Evolutionary conservation across 2,329 filamentous ascomycete species (phyloP).

Genomic region (Hymenoscyphus occultus): DNA sequence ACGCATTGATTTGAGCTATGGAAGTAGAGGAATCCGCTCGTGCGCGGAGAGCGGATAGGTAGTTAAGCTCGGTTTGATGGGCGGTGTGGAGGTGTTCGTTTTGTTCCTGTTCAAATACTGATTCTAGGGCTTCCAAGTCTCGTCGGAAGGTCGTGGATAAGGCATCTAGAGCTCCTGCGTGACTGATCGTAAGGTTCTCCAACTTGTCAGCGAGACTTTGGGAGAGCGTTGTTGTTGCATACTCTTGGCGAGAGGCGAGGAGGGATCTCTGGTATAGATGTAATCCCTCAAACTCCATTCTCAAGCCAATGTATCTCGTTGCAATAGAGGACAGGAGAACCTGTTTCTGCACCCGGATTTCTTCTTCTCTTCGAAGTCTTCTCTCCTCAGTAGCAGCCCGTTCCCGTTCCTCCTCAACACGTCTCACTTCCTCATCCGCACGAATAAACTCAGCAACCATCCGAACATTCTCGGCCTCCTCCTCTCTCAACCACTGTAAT

Average conservation of each 20-base stretch:
- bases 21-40: conserved; percentile 19
- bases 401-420: conserved; percentile 44
- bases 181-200: conserved; percentile 17
- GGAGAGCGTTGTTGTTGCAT: conserved; percentile 37
- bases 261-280: conserved; percentile 43
- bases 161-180: conserved; percentile 34
- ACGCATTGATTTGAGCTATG: conserved; percentile 41
- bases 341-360: conserved; percentile 29
- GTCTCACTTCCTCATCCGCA: conserved; percentile 16
- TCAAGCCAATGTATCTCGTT: too few species aligned
- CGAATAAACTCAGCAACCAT: conserved; percentile 48
- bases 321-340: conserved; percentile 32
- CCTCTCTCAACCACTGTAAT: conserved; percentile 25
- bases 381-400: conserved; percentile 33
- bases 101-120: too few species aligned
- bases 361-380: background rate
- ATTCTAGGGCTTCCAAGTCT: conserved; percentile 27
- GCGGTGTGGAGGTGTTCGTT: too few species aligned
- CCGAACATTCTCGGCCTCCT: conserved; percentile 42
- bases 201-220: conserved; percentile 38
- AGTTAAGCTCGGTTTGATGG: too few species aligned
- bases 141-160: conserved; percentile 30
- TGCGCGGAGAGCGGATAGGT: too few species aligned
- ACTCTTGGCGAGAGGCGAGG: conserved; percentile 41
- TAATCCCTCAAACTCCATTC: conserved; percentile 38